phyloP scores from a whole-genome alignment of 2,329 filamentous ascomycete genomes.

The Dryadomyces quercivorus region DNA sequence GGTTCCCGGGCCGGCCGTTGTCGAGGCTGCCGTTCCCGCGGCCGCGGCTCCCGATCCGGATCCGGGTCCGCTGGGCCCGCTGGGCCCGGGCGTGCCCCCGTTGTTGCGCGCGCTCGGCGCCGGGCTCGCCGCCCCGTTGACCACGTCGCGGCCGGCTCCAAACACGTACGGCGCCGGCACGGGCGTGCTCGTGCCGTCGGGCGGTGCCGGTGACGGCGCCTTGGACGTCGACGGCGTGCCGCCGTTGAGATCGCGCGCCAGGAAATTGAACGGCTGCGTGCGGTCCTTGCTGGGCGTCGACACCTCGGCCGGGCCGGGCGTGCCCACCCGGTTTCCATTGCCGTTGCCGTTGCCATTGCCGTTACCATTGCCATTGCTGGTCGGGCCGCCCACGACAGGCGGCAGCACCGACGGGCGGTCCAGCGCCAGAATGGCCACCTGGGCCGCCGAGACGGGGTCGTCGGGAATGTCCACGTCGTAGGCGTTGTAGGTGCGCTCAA shows the following conservation, averaged over 20 bases:
- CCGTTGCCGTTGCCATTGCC: not conserved
- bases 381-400: slow-evolving; percentile 17
- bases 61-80: slow-evolving; percentile 8
- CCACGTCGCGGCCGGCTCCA: slow-evolving; percentile 27
- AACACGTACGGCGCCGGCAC: slow-evolving; percentile 44
- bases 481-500: slow-evolving; percentile 81
- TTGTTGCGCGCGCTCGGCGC: slow-evolving; percentile 38
- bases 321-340: not conserved
- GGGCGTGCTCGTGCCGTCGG: slow-evolving; percentile 63
- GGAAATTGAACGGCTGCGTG: slow-evolving; percentile 55
- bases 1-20: not conserved
- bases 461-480: slow-evolving; percentile 83
- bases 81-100: slow-evolving; percentile 27
- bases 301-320: slow-evolving; percentile 23
- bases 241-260: slow-evolving; percentile 51
- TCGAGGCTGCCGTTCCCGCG: too few relatives aligned
- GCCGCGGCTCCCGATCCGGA: not conserved
- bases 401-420: slow-evolving; percentile 45
- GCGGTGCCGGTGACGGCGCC: slow-evolving; percentile 74
- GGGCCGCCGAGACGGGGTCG: slow-evolving; percentile 76
- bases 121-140: slow-evolving; percentile 35
- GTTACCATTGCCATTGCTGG: not conserved
- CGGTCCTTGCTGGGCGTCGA: slow-evolving; percentile 52
- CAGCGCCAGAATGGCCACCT: slow-evolving; percentile 52
- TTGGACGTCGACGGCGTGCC: slow-evolving; percentile 75